Evolutionary conservation across 2,329 filamentous ascomycete genomes (phyloP).

Genomic region (Diaporthe capsici): DNA sequence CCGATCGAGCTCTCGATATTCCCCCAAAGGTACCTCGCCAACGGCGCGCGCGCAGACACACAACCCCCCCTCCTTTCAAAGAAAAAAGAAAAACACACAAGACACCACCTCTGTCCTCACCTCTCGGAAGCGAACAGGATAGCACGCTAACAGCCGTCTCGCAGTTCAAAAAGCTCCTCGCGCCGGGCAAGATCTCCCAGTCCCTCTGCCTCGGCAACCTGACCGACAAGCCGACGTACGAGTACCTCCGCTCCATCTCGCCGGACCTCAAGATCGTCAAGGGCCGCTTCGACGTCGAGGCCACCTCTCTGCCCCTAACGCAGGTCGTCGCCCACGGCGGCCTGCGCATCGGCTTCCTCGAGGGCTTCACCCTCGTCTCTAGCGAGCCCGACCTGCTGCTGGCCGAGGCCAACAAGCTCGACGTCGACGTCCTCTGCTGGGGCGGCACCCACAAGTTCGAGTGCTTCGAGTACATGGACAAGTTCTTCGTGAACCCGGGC

Average conservation of each 20-base stretch:
- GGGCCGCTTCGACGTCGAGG: conserved; percentile 77
- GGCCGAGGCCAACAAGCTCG: conserved; percentile 77
- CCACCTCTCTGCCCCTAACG: conserved; percentile 74
- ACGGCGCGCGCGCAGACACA: neutral
- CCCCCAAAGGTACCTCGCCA: conserved; percentile 79
- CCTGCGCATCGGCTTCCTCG: conserved; percentile 76
- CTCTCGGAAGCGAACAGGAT: neutral
- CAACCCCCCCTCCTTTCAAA: conserved; percentile 9
- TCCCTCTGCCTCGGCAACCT: conserved; percentile 86
- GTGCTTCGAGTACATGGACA: conserved; percentile 81
- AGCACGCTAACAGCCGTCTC: neutral
- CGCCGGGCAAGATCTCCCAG: conserved; percentile 86
- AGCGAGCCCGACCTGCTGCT: conserved; percentile 76
- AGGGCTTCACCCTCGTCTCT: conserved; percentile 78
- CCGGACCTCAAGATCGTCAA: conserved; percentile 80
- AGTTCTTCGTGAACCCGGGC: conserved; percentile 80
- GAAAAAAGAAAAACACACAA: neutral
- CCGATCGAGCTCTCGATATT: conserved; percentile 91
- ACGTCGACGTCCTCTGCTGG: conserved; percentile 79
- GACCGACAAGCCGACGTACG: conserved; percentile 84
- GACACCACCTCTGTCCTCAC: conserved; percentile 36
- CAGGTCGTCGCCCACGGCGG: conserved; percentile 77
- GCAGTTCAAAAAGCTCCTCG: conserved; percentile 88
- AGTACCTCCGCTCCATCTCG: conserved; percentile 81
- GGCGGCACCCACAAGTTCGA: conserved; percentile 78